Percentiles rank a stretch among this genome's conserved stretches.
Evolutionary conservation across 1,139 yeast species (phyloP).

Genomic region (Trichomonascaceae sp.): DNA sequence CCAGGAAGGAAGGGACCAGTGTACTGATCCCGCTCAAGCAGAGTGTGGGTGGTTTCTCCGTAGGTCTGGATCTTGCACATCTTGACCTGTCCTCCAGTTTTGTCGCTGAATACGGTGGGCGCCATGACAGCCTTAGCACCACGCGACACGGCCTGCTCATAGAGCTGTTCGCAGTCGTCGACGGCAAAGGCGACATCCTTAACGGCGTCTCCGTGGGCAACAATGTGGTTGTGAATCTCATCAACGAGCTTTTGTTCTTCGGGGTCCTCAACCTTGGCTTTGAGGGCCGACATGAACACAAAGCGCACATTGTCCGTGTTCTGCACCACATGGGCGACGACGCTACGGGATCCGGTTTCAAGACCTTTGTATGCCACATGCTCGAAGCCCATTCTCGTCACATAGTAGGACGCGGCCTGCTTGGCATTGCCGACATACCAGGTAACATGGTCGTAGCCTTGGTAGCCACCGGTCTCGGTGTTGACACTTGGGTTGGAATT

Average conservation of each 20-base stretch:
- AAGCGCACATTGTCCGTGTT: slow-evolving; percentile 42
- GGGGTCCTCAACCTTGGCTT: slow-evolving; percentile 17
- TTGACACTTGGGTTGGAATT: slow-evolving; percentile 1
- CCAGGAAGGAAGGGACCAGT: slow-evolving; percentile 45
- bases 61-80: slow-evolving; percentile 47
- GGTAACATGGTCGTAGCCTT: slow-evolving; percentile 38
- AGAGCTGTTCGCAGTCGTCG: slow-evolving; percentile 34
- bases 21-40: slow-evolving; percentile 35
- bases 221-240: slow-evolving; percentile 30
- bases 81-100: slow-evolving; percentile 34
- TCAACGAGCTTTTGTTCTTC: slow-evolving; percentile 20
- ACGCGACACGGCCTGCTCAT: slow-evolving; percentile 32
- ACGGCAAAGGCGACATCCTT: slow-evolving; percentile 59
- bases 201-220: slow-evolving; percentile 61
- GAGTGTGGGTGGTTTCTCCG: slow-evolving; percentile 56
- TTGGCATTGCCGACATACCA: slow-evolving; percentile 60
- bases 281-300: slow-evolving; percentile 36
- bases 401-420: slow-evolving; percentile 43
- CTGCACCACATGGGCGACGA: slow-evolving; percentile 47
- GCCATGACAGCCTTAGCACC: slow-evolving; percentile 41
- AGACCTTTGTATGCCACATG: slow-evolving; percentile 52
- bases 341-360: slow-evolving; percentile 48
- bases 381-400: slow-evolving; percentile 47
- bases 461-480: slow-evolving; percentile 4
- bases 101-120: slow-evolving; percentile 35